Conservation (phyloP, 176 grass and related monocot genomes). For the Aegilops bicornis region DNA sequence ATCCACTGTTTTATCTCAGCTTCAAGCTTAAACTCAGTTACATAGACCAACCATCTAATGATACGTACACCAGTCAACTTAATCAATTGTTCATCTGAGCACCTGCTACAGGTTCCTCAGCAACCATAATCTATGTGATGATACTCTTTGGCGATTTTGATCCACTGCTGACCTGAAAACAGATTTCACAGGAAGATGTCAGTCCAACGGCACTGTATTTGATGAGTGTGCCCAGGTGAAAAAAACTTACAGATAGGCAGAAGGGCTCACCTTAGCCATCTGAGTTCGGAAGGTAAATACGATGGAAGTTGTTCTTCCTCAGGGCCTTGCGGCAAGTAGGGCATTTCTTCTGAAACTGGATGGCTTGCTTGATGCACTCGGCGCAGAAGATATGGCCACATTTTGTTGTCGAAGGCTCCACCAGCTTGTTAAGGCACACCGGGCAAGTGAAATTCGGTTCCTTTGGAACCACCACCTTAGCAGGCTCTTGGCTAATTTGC, state of each 20-base stretch:
- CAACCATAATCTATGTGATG: neutral
- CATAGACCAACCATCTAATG: conserved; percentile 18
- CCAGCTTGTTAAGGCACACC: conserved; percentile 73
- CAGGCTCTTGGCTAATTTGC: conserved; percentile 27
- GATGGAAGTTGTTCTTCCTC: conserved; percentile 56
- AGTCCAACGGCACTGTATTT: neutral
- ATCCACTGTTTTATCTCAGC: neutral
- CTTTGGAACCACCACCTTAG: conserved; percentile 43
- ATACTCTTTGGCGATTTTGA: neutral
- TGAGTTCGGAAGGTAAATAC: conserved; percentile 68
- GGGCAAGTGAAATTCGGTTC: conserved; percentile 76
- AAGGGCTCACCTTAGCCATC: conserved; percentile 33
- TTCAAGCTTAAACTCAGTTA: conserved; percentile 12
- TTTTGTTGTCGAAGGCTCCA: conserved; percentile 69
- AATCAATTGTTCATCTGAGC: conserved; percentile 3
- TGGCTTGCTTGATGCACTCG: conserved; percentile 68
- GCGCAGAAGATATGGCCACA: conserved; percentile 91
- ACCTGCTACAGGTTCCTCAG: neutral
- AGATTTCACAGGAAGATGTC: neutral
- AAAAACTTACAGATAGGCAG: too few species aligned
- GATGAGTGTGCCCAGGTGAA: neutral
- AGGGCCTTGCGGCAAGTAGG: conserved; percentile 77
- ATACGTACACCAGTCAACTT: conserved; percentile 18
- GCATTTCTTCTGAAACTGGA: conserved; percentile 84
- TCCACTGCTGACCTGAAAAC: neutral